Conservation (phyloP, 1,139 yeast genomes). For the Meyerozyma elateridarum region DNA sequence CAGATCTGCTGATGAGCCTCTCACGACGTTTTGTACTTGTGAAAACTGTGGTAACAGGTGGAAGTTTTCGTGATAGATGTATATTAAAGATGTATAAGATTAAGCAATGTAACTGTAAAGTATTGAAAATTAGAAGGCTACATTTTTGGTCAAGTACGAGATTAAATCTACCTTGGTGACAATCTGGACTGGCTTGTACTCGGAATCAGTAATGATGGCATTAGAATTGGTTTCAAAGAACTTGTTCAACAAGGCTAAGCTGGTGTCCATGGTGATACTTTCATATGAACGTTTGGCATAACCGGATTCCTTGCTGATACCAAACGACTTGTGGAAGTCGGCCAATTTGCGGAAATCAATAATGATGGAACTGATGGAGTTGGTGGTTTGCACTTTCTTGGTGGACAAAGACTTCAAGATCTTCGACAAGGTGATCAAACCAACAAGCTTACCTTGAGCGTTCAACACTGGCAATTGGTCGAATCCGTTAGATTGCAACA, state of each 20-base stretch:
- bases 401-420: constrained; percentile 65
- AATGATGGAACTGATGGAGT: constrained; percentile 59
- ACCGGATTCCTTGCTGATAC: constrained; percentile 55
- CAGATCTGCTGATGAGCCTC: constrained; percentile 96
- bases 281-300: constrained; percentile 64
- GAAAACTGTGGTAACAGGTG: constrained; percentile 97
- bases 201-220: constrained; percentile 74
- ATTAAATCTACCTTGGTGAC: constrained; percentile 86
- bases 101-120: too few relatives aligned
- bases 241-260: constrained; percentile 63
- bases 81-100: constrained; percentile 2
- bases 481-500: constrained; percentile 72
- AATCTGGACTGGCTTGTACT: constrained; percentile 72
- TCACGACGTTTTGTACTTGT: constrained; percentile 96
- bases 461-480: constrained; percentile 82
- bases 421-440: constrained; percentile 74
- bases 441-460: constrained; percentile 58
- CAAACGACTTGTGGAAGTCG: constrained; percentile 64
- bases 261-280: constrained; percentile 65
- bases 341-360: constrained; percentile 72
- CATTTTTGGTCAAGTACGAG: constrained; percentile 51
- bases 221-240: constrained; percentile 86
- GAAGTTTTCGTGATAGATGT: constrained; percentile 64
- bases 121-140: constrained; percentile 13
- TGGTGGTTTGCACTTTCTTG: constrained; percentile 54